phyloP scores from a whole-genome alignment of 2,329 filamentous ascomycete species.

The Nakataea oryzae region DNA sequence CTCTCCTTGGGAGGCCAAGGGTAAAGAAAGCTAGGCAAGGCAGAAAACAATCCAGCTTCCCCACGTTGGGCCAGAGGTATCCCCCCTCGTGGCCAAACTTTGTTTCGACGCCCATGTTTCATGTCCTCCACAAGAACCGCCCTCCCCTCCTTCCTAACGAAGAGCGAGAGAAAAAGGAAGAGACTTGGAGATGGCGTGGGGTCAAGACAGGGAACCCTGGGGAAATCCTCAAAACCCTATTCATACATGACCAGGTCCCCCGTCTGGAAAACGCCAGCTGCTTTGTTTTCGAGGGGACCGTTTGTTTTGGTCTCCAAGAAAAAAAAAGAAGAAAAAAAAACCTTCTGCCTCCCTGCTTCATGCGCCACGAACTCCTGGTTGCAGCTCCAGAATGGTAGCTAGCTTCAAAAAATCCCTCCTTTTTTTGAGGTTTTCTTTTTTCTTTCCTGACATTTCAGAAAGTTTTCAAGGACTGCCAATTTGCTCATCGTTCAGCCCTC shows the following conservation, averaged over 20 bases:
- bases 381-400: background rate
- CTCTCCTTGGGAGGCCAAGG: too few species aligned
- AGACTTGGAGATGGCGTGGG: background rate
- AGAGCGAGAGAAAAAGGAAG: background rate
- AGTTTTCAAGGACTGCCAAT: background rate
- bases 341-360: background rate
- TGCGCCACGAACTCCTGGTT: background rate
- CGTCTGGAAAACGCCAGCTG: background rate
- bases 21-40: too few species aligned
- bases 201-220: background rate
- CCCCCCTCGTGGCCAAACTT: background rate
- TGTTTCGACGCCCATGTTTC: background rate
- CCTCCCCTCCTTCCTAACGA: background rate
- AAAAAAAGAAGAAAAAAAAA: too few species aligned
- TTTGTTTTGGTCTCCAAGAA: background rate
- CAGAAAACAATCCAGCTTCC: too few species aligned
- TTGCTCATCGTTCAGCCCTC: too few species aligned
- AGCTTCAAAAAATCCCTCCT: background rate
- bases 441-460: background rate
- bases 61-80: background rate
- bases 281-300: background rate
- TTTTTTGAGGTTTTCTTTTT: background rate
- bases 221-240: background rate
- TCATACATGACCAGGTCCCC: background rate
- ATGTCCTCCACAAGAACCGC: background rate